Conservation (phyloP, 148 eudicot genomes). For the Vaccinium vitisidaea region DNA sequence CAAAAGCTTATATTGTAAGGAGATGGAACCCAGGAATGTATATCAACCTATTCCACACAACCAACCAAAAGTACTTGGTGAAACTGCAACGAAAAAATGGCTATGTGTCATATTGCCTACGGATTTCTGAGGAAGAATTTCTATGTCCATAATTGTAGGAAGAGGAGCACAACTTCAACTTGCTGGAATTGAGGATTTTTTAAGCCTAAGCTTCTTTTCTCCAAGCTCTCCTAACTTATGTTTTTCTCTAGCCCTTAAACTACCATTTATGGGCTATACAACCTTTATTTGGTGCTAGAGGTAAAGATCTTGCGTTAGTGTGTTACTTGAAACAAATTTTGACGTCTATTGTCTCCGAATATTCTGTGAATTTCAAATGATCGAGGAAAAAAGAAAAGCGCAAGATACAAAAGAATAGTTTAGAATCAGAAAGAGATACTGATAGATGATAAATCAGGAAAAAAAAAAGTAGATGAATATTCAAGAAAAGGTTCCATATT, state of each 20-base stretch:
- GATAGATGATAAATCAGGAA: neutral
- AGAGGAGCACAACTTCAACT: neutral
- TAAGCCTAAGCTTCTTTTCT: neutral
- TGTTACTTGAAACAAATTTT: neutral
- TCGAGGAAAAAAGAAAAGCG: neutral
- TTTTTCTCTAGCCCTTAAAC: conserved; percentile 9
- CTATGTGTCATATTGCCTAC: neutral
- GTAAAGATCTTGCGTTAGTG: neutral
- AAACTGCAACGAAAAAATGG: neutral
- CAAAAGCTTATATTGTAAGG: neutral
- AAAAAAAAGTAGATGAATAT: neutral
- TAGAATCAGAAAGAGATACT: neutral
- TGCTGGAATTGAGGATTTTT: neutral
- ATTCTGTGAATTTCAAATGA: neutral
- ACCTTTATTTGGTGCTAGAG: neutral
- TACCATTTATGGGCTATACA: neutral
- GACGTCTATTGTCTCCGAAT: neutral
- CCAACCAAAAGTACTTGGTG: neutral
- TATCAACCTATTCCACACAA: neutral
- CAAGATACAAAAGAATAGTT: neutral
- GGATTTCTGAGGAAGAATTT: neutral
- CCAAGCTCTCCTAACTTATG: neutral
- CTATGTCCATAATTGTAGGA: neutral
- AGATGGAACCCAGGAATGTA: neutral
- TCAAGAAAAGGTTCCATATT: neutral